Percentiles rank a stretch among this genome's conserved stretches.
Conservation (phyloP, 2,329 filamentous ascomycete genomes). For the Daldinia sp. region DNA sequence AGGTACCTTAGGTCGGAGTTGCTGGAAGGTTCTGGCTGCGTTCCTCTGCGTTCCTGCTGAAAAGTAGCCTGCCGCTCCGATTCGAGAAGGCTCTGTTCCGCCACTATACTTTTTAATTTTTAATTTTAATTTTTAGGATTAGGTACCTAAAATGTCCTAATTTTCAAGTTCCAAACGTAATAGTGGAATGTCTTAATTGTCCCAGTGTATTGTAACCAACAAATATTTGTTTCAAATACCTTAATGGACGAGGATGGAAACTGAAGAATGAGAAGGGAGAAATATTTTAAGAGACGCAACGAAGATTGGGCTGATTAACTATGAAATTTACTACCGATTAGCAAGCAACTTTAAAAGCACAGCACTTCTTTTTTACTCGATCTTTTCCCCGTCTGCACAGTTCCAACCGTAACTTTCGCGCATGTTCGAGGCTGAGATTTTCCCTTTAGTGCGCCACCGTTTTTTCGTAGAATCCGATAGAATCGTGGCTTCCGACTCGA, state of each 20-base stretch:
- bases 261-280: background rate
- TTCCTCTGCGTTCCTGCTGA: slow-evolving; percentile 34
- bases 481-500: slow-evolving; percentile 45
- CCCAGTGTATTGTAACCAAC: slow-evolving; percentile 4
- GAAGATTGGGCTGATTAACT: background rate
- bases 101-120: too few species aligned
- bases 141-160: background rate
- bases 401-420: background rate
- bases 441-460: slow-evolving; percentile 43
- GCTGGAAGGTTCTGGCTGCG: slow-evolving; percentile 39
- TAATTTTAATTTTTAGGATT: too few species aligned
- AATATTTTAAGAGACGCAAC: background rate
- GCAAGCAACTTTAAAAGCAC: slow-evolving; percentile 17
- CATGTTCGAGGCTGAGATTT: slow-evolving; percentile 42
- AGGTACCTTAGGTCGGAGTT: slow-evolving; percentile 27
- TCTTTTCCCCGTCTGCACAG: background rate
- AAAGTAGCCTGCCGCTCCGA: slow-evolving; percentile 32
- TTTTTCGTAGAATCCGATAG: slow-evolving; percentile 47
- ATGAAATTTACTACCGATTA: slow-evolving; percentile 6
- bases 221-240: background rate
- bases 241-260: slow-evolving; percentile 4
- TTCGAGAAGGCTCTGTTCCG: slow-evolving; percentile 42
- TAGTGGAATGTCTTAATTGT: background rate
- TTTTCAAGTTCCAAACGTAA: too few species aligned
- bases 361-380: slow-evolving; percentile 13